Conservation (phyloP, 257 asterid species). For the Solanum sitiens region DNA sequence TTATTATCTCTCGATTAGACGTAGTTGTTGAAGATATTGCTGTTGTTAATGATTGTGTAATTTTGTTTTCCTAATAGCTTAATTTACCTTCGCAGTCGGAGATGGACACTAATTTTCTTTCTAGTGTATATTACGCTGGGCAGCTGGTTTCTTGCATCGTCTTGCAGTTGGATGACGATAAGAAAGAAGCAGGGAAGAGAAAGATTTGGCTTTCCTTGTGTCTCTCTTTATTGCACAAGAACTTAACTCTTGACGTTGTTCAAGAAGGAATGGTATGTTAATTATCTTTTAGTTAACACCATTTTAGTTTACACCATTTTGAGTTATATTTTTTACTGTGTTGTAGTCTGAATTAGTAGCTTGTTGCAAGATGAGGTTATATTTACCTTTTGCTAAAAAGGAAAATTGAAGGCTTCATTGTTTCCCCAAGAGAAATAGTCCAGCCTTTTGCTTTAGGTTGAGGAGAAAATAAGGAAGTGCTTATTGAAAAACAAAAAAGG, state of each 20-base stretch:
- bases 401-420: not conserved
- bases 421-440: not conserved
- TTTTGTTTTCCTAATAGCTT: not conserved
- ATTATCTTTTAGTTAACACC: not conserved
- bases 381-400: not conserved
- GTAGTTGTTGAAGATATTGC: not conserved
- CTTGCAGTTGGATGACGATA: conserved; percentile 69
- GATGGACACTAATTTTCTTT: conserved; percentile 38
- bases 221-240: conserved; percentile 62
- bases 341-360: not conserved
- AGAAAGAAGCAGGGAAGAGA: conserved; percentile 61
- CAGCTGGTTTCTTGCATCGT: conserved; percentile 91
- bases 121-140: conserved; percentile 57
- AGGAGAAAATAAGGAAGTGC: not conserved
- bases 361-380: not conserved
- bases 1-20: not conserved
- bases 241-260: conserved; percentile 59
- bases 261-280: conserved; percentile 92
- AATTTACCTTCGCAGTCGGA: conserved; percentile 35
- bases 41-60: not conserved
- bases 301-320: not conserved
- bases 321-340: not conserved
- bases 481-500: not conserved
- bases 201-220: conserved; percentile 94
- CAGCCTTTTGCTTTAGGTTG: not conserved